Base-by-base conservation (phyloP, 2,329 filamentous ascomycete genomes). In the Alternaria metachromatica region DNA sequence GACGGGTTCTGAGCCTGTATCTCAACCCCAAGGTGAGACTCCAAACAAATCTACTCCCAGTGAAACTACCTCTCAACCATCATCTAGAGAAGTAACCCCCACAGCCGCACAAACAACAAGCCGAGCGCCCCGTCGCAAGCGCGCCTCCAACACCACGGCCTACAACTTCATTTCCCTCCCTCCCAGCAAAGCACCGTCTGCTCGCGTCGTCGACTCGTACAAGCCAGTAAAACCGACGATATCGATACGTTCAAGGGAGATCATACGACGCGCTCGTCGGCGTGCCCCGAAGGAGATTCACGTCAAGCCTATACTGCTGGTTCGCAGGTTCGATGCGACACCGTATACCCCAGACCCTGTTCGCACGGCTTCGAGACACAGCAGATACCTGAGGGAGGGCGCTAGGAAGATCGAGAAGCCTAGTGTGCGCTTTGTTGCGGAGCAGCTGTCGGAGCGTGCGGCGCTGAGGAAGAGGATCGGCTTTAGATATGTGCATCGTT, bases 381-480 rank as follows among this genome's bases (percentile, higher is more conserved):
- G 59, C 33, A 59, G 59, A n/a, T 67, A 55, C 8, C 12, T 20
- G 11, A 53, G 56, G 20, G 53, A 65, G 28, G 65, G 65, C 18
- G 30, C 50, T 2, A 53, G 51, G 21, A 60, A 13, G 33, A 48
- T 65, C 8, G 55, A 57, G 3, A 55, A 43, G 28, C 58, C 30
- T 3, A 46, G 54, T 13, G 55, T 67, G 3, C 54, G 55, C 23
- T 26, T 33, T 28, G 26, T 33, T 20, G 59, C 49, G 4, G 9
- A 23, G 37, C 37, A 41, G 28, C 20, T 37, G 11, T 41, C 49
- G 12, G 30, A n/a, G 20, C 13, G 20, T 53, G 9, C 9, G 9
- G 8, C 18, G 13, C n/a, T 18, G 13, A 37, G 23, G 49, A 18
- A 21, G 8, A 15, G 28, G 13, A 6, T n/a, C 4, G 30, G 20